Evolutionary conservation across 2,329 filamentous ascomycete species (phyloP), one percentile per base, ranked within the genome.

Genomic region (Helotiales sp.): DNA sequence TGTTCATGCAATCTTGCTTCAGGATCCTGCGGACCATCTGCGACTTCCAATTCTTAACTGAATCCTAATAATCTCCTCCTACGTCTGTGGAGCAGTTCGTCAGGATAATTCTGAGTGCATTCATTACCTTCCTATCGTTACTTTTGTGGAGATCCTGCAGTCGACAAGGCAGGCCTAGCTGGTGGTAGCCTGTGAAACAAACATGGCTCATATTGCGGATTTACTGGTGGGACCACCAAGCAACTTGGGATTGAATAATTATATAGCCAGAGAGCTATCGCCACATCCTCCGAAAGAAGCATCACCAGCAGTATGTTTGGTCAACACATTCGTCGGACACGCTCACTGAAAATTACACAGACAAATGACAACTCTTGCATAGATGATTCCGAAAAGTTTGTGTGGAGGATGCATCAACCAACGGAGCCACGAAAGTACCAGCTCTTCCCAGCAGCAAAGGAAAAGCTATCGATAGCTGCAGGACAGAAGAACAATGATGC

Each of bases 131-230:
- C 61, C 65, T 61, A 65, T 59, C 55, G 50, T 66, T 52, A 26
- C 26, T 28, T 64, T 59, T 64, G 52, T 64, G 62, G 61, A 60
- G 54, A 55, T 57, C 54, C 20, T 57, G 10, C 10, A 26, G 57
- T 66, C 58, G 55, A 65, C 57, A 66, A 60, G 65, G 52, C 63
- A 63, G 61, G 60, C 66, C 69, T 61, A 71, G 71, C 67, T 65
- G 57, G 70, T 61, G 65, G 57, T 47, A 60, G 34, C 26, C 65
- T 65, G 70, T 65, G 67, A 68, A 64, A 24, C 47, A 61, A 59
- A 66, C 78, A 89, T 89, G 87, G 85, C 86, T 79, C 87, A 89
- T 78, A 89, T 89, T 78, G 85, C 84, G 77, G 84, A 80, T 73
- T 88, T 86, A 77, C 82, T 89, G 79, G 79, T 84, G 72, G 82